These are phyloP conservation scores for Pyrenochaeta sp. DNA, from an alignment of 2,329 filamentous ascomycete genomes.

Conservation along the genomic window DNA sequence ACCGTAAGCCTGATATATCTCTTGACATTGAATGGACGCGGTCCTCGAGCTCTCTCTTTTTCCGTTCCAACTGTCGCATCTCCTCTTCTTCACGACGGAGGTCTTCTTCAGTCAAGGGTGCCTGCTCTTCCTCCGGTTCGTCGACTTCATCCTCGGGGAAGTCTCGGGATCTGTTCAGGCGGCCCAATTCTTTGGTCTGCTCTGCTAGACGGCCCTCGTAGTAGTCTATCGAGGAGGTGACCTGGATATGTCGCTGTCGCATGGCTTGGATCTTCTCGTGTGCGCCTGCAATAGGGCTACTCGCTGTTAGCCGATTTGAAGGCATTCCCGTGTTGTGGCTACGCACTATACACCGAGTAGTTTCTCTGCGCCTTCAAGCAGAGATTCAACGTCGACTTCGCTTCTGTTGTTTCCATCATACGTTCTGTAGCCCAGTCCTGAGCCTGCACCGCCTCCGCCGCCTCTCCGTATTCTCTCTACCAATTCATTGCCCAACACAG, in stretches of 20 bases:
- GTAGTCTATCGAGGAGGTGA: conserved; percentile 76
- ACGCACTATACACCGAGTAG: conserved; percentile 82
- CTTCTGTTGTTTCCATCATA: conserved; percentile 61
- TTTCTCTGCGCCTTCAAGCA: conserved; percentile 88
- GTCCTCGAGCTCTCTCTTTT: conserved; percentile 68
- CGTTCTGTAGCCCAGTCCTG: conserved; percentile 52
- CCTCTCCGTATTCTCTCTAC: conserved; percentile 77
- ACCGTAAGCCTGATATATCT: conserved; percentile 68
- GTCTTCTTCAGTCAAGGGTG: conserved; percentile 71
- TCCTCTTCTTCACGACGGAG: conserved; percentile 73
- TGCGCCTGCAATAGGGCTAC: conserved; percentile 76
- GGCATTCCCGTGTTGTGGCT: not conserved
- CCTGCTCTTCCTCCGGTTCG: conserved; percentile 48
- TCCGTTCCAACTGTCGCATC: conserved; percentile 68
- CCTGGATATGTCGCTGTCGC: conserved; percentile 73
- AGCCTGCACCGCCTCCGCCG: conserved; percentile 61
- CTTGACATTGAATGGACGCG: conserved; percentile 72
- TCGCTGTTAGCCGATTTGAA: conserved; percentile 11
- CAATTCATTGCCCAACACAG: conserved; percentile 85
- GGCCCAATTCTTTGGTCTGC: conserved; percentile 75
- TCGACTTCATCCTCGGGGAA: conserved; percentile 64
- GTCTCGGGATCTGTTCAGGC: conserved; percentile 70
- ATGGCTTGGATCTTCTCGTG: conserved; percentile 76
- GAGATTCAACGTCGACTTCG: conserved; percentile 84
- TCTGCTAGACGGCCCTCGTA: conserved; percentile 82